Evolutionary conservation across 306 rosid genomes (phyloP), one percentile per base, ranked within the genome.

Genomic region (Trifolium dubium): DNA sequence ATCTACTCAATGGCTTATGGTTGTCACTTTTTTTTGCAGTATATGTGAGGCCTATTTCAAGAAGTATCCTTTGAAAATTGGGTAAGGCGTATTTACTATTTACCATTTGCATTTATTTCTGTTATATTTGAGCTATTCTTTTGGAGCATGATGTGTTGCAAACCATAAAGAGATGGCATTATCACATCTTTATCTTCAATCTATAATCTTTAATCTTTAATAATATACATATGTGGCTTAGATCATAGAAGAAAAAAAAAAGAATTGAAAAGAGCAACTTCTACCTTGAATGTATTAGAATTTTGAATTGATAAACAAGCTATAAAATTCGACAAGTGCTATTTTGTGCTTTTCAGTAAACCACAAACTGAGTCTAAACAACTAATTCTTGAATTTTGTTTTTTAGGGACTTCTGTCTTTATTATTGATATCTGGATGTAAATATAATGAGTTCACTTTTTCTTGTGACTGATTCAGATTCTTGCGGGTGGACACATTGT

Each of bases 21-120:
- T 68, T 77, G 67, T 51, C 23, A 55, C 63, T 72, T 15, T 69
- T 67, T 73, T 67, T 65, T 53, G 28, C 92, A 91, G 98, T 65
- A 91, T 94, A 76, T 89, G 98, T 4, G 98, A 94, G 89, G 98
- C 98, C 29, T 93, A 94, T 85, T 91, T 89, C 81, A 91, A 85
- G 86, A 94, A 94, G 80, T 82, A 88, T 87, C 91, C 97, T 39
- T 79, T 79, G 41, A 89, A 88, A 85, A 93, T 91, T 71, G 92
- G 98, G 98, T 93, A 81, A 83, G 81, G 13, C 9, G 79, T 60
- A 34, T 77, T 62, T 55, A 43, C 3, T 23, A 12, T 58, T 73
- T 50, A 37, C 28, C 19, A 17, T 63, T 59, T 47, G 12, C 73
- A 14, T 74, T 44, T 67, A 28, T 56, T 80, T 58, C 59, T 5